Evolutionary conservation across 148 eudicot genomes (phyloP), one percentile per base, ranked within the genome.

Genomic region (Chenopodium suecicum): DNA sequence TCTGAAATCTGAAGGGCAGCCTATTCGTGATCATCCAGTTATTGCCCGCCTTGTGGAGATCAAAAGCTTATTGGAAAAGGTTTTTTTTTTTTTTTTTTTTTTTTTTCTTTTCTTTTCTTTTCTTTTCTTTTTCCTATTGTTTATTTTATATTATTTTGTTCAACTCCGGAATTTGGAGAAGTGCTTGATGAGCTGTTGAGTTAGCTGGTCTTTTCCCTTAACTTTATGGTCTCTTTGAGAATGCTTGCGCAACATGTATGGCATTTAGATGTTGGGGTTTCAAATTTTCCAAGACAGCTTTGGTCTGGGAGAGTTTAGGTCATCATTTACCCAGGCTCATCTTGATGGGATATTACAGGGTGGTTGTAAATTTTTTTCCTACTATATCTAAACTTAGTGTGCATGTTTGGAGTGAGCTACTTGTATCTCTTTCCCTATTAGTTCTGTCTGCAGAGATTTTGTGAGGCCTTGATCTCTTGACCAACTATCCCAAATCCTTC

Each of bases 1-100:
- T 89, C 94, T 96, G 79, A 96, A 92, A 85, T 91, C 99, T 67
- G 99, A 96, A 88, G 99, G 99, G 70, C 89, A 86, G 74, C 86
- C 92, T 63, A 92, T 90, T 80, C 97, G 93, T 83, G 97, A 94
- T 89, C 98, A 96, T 88, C 99, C 99, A 47, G 98, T 96, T 79
- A 88, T 94, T 85, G 90, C 88, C 70, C 99, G 95, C 73, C 93
- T 96, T 72, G 95, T 89, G 82, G 95, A 91, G 85, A 96, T 94
- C 75, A 94, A 92, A 83, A 90, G 84, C 84, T 83, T 96, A 73
- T 87, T 96, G 86, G 93, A 90, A 77, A 91, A 94, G 98, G 99
- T 79, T 11, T 73, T 19, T 17, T 44, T 9, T 7, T 20, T 27
- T 27, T 14, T 56, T 37, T 50, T 1, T 9, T 7, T 23, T 23